A percentile compares a stretch with the other conserved stretches of the same genome.
Evolutionary conservation across 306 rosid species (phyloP).

Genomic region (Purshia tridentata): DNA sequence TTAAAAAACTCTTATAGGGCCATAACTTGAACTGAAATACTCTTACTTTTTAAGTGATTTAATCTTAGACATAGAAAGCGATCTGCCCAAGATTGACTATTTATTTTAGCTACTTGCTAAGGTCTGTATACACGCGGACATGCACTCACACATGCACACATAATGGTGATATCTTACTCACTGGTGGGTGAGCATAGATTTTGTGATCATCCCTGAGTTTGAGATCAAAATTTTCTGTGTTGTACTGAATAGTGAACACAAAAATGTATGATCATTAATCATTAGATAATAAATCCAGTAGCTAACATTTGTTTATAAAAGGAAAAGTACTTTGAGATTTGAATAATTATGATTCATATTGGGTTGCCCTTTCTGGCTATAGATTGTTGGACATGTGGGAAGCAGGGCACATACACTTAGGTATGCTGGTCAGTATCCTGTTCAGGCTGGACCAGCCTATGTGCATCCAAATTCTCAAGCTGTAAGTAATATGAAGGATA

Average conservation of each 20-base stretch:
- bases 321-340: not conserved
- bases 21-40: not conserved
- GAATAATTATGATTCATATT: conserved; percentile 19
- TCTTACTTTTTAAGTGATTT: not conserved
- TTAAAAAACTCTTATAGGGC: not conserved
- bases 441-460: conserved; percentile 65
- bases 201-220: not conserved
- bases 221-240: not conserved
- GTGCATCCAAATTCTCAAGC: conserved; percentile 64
- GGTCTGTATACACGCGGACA: not conserved
- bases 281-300: not conserved
- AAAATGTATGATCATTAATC: not conserved
- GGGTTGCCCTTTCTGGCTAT: conserved; percentile 26
- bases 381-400: conserved; percentile 71
- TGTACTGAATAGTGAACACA: not conserved
- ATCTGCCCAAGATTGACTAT: not conserved
- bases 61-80: not conserved
- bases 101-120: not conserved
- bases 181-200: not conserved
- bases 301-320: not conserved
- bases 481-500: conserved; percentile 51
- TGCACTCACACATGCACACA: not conserved
- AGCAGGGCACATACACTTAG: conserved; percentile 65
- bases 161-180: not conserved
- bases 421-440: conserved; percentile 64